Conservation (phyloP, 73 alveolate genomes). For the Paramecium tetraurelia region DNA sequence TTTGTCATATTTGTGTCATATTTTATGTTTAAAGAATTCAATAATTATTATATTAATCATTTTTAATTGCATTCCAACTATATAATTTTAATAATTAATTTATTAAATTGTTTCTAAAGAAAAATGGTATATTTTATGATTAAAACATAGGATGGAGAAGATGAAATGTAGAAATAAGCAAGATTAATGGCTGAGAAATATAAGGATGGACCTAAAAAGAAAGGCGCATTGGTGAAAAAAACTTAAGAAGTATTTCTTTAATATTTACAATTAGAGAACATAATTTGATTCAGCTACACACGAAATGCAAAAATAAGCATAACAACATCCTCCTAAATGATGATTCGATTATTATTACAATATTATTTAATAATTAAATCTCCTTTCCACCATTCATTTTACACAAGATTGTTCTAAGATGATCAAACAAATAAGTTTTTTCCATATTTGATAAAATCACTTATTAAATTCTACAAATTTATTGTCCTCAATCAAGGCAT, state of each 20-base stretch:
- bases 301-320: background rate
- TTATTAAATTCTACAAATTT: background rate
- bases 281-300: constrained; percentile 25
- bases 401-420: background rate
- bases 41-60: background rate
- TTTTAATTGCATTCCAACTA: background rate
- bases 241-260: background rate
- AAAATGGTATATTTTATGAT: background rate
- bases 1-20: background rate
- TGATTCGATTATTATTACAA: background rate
- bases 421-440: background rate
- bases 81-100: background rate
- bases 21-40: background rate
- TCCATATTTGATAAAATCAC: background rate
- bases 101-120: background rate
- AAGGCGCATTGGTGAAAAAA: background rate
- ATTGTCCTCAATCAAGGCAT: background rate
- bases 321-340: constrained; percentile 19
- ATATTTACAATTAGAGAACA: background rate
- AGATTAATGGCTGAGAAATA: constrained; percentile 45
- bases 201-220: constrained; percentile 32
- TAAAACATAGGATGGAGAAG: constrained; percentile 33
- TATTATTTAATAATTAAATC: background rate
- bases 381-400: background rate
- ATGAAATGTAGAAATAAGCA: constrained; percentile 40